These are phyloP conservation scores for Globomyces pollinis-pini DNA, from an alignment of 192 early-diverging fungal genomes.

Conservation along the genomic window DNA sequence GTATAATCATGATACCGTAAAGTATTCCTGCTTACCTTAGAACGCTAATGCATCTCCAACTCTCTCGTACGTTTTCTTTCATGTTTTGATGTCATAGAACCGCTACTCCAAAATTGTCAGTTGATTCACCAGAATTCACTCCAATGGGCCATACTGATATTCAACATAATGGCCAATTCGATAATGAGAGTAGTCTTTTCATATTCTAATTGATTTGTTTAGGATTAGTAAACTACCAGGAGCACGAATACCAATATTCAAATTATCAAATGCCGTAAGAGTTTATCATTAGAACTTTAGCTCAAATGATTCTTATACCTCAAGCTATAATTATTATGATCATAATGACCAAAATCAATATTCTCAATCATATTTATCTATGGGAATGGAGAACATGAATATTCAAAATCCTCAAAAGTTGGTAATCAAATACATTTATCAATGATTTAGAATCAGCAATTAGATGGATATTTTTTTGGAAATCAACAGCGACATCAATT, in stretches of 20 bases:
- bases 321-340: neutral
- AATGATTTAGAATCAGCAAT: neutral
- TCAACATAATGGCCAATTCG: no score
- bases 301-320: neutral
- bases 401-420: neutral
- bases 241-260: no score
- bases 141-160: constrained; percentile 1
- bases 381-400: neutral
- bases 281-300: neutral
- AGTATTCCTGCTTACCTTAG: neutral
- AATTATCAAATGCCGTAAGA: neutral
- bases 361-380: neutral
- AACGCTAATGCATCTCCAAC: constrained; percentile 7
- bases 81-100: neutral
- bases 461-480: neutral
- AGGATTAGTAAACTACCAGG: no score
- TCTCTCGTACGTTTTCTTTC: neutral
- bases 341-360: neutral
- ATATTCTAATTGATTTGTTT: no score
- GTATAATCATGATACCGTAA: constrained; percentile 67
- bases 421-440: neutral
- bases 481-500: neutral
- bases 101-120: constrained; percentile 12
- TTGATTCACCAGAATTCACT: constrained; percentile 13
- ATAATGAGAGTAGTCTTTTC: no score